Base-by-base conservation (phyloP, 169 alveolate genomes). In the Babesia ovis region DNA sequence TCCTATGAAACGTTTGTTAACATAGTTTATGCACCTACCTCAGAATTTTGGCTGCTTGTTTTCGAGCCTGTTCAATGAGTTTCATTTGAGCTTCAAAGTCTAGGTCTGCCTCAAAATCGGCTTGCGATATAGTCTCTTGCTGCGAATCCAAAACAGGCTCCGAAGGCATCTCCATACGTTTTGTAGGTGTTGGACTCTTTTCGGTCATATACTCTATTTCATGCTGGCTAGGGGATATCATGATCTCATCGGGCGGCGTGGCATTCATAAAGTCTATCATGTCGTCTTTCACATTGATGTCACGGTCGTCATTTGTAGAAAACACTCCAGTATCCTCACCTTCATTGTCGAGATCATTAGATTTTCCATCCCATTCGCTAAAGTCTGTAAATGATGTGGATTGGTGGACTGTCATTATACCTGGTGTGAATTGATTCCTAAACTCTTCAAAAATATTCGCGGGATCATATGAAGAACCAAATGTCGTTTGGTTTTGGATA, bases 11-110 rank as follows among this genome's bases (percentile, higher is more conserved):
- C 4, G 25, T 64, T 1, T 6, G 29, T 27, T 18, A 34, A 29
- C 2, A 0, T 2, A 18, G 1, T 18, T 4, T 20, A 0, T n/a
- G n/a, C 23, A 45, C 85, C 4, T 61, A 79, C 87, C 87, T 56
- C 25, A 79, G 71, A 25, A 79, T 79, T 32, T 79, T 83, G 0
- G 87, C 87, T 3, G 87, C 87, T 29, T 34, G 68, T 53, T 51
- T 79, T 25, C 87, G 64, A n/a, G 87, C 87, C 55, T 79, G 83
- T 43, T 68, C 79, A 41, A 79, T 31, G 20, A 79, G 53, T 48
- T 59, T 69, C 31, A 79, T 22, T 22, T 79, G 73, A 0, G 64
- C 83, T 16, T 6, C 68, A 0, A 58, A 77, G 3, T 67, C 76
- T 1, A 12, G n/a, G 9, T 25, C 31, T 3, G 23, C 11, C 20